Conservation (phyloP, 2,329 filamentous ascomycete species). For the Colletotrichum sp. region DNA sequence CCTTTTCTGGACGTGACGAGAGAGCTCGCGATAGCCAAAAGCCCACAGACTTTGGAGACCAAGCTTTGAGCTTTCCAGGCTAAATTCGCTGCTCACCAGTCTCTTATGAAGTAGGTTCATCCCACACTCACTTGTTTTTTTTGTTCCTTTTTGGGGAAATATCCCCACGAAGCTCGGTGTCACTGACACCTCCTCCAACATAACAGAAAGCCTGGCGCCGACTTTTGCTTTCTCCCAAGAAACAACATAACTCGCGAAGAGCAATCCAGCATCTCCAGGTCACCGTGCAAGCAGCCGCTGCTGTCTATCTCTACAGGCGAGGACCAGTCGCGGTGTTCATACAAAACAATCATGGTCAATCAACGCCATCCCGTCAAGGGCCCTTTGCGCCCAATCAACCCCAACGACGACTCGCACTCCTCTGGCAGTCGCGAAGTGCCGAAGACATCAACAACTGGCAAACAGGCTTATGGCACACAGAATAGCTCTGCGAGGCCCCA, state of each 20-base stretch:
- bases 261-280: constrained; percentile 23
- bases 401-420: constrained; percentile 33
- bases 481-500: constrained; percentile 30
- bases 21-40: background rate
- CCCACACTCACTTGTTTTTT: constrained; percentile 1
- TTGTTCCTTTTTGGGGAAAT: background rate
- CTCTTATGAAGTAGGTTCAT: background rate
- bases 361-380: constrained; percentile 52
- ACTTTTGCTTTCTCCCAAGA: constrained; percentile 34
- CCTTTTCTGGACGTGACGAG: background rate
- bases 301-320: background rate
- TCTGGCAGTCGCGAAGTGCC: constrained; percentile 27
- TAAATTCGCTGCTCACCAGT: background rate
- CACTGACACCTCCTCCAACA: constrained; percentile 2
- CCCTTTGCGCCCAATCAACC: constrained; percentile 43
- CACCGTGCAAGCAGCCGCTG: background rate
- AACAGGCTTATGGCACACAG: constrained; percentile 12
- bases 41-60: background rate
- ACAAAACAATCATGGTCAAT: constrained; percentile 45
- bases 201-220: constrained; percentile 33
- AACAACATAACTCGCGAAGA: constrained; percentile 32
- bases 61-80: background rate
- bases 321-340: background rate
- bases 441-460: background rate
- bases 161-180: background rate